Evolutionary conservation across 768 basidiomycete genomes (phyloP).

Genomic region (Lyophyllum semitale): DNA sequence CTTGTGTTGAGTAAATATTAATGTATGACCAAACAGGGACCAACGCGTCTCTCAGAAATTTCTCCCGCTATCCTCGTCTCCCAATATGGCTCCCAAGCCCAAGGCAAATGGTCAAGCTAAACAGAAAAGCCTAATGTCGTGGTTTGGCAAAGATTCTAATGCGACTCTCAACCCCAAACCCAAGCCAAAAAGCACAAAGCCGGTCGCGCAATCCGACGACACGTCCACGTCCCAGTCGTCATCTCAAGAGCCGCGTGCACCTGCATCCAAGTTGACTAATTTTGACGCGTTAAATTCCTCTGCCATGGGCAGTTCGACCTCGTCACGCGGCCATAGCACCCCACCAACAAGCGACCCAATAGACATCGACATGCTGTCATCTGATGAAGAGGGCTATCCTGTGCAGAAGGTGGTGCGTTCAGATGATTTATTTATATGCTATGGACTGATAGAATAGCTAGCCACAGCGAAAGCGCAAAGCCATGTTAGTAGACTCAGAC

Average conservation of each 20-base stretch:
- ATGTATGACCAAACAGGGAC: conserved; percentile 29
- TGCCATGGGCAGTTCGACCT: conserved; percentile 39
- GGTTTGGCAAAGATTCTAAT: conserved; percentile 48
- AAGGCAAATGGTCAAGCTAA: conserved; percentile 44
- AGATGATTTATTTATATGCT: not conserved
- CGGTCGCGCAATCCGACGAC: conserved; percentile 20
- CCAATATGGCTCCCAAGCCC: conserved; percentile 41
- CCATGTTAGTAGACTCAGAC: conserved; percentile 71
- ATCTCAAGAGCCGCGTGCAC: conserved; percentile 40
- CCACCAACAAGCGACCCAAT: conserved; percentile 80
- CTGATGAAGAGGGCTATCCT: conserved; percentile 43
- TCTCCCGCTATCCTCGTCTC: not conserved
- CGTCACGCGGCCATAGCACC: conserved; percentile 56
- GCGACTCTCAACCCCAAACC: conserved; percentile 22
- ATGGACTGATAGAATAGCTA: conserved; percentile 15
- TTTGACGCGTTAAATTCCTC: conserved; percentile 37
- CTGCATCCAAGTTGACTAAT: conserved; percentile 36
- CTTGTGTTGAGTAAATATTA: not conserved
- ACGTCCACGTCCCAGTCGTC: conserved; percentile 31
- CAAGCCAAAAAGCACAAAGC: conserved; percentile 20
- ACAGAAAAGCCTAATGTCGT: conserved; percentile 76
- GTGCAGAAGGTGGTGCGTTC: conserved; percentile 18
- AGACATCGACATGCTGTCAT: conserved; percentile 72
- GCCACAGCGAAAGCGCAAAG: conserved; percentile 64
- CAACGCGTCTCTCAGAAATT: conserved; percentile 29